Base-by-base conservation (phyloP, 768 basidiomycete genomes). In the Serendipita vermifera region DNA sequence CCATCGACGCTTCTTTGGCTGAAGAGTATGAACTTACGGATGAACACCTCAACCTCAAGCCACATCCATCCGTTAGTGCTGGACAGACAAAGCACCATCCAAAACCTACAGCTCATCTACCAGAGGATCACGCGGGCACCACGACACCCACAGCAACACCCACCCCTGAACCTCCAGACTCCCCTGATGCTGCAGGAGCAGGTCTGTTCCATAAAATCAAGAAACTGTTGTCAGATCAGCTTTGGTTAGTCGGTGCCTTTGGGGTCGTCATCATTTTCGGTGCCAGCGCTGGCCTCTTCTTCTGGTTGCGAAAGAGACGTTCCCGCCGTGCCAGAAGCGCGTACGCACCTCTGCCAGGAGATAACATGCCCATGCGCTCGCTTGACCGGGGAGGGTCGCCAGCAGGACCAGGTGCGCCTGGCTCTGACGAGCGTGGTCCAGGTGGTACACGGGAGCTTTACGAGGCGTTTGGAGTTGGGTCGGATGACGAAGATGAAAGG, bases 391-490 rank as follows among this genome's bases (percentile, higher is more conserved):
- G 73, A 77, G 17, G 54, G 70, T 17, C 64, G 70, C 0, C 72
- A 26, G 61, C 69, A 9, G 62, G 65, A 29, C 59, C 62, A 14
- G 58, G 61, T 3, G 63, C 74, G 20, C 71, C 76, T 35, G 60
- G 62, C 4, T 56, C 56, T 9, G 65, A 59, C 36, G 59, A 55
- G 48, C 46, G 46, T 9, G 31, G 46, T 3, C 22, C 46, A 26
- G 46, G 46, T 7, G 75, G 82, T 51, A 86, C 91, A 51, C 86
- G 85, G 70, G 94, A 97, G 69, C 66, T 99, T 59, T 99, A 97
- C 64, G 93, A 98, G 68, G 93, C 96, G 15, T 98, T 98, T 70
- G 91, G 91, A 33, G 90, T 92, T 64, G 76, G 83, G 27, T 85
- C 83, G 31, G 91, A 89, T 59, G 85, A 88, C 41, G 85, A 83